Evolutionary conservation across 345 rosid genomes (phyloP).

Genomic region (Garcia nutans): DNA sequence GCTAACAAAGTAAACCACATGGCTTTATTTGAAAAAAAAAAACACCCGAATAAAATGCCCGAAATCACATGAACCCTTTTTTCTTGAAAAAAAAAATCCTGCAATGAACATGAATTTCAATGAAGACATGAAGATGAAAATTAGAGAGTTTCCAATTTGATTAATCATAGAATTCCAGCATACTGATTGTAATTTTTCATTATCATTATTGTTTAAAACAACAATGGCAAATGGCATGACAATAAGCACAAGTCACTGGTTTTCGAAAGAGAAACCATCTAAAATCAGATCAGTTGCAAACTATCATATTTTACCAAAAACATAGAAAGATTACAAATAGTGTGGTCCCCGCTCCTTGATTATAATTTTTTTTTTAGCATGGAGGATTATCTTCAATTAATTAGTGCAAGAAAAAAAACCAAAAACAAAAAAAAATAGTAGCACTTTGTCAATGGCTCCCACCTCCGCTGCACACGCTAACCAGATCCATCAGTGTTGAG

Average conservation of each 20-base stretch:
- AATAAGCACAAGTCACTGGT: not conserved
- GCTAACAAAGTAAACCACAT: no score
- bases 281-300: not conserved
- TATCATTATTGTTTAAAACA: not conserved
- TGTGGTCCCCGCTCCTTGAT: no score
- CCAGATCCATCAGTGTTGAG: slow-evolving; percentile 75
- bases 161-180: not conserved
- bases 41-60: no score
- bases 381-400: not conserved
- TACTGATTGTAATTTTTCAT: not conserved
- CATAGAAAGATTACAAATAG: not conserved
- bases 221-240: not conserved
- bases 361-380: no score
- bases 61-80: no score
- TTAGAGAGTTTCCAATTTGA: not conserved
- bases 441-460: slow-evolving; percentile 9
- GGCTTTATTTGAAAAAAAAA: no score
- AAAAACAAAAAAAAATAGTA: no score
- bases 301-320: not conserved
- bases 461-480: slow-evolving; percentile 54
- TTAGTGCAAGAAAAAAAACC: no score
- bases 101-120: not conserved
- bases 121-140: not conserved
- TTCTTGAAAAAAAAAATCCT: no score
- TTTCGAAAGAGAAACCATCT: no score